Percentiles rank a stretch among this genome's conserved stretches.
Conservation (phyloP, 345 rosid species). For the Gossypium thurberi region DNA sequence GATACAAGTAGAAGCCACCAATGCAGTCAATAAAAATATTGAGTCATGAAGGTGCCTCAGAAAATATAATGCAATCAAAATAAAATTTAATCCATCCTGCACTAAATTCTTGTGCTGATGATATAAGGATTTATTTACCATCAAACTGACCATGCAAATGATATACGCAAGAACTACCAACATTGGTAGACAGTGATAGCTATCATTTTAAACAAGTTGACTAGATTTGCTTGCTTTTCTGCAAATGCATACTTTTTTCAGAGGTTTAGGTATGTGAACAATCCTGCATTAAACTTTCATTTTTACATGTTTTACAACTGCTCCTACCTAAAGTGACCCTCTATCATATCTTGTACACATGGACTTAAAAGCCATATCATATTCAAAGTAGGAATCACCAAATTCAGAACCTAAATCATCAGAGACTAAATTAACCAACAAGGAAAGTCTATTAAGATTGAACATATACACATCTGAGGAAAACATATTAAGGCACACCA, state of each 20-base stretch:
- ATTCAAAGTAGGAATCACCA: not conserved
- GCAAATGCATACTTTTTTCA: not conserved
- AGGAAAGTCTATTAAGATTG: not conserved
- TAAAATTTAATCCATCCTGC: not conserved
- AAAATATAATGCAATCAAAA: not conserved
- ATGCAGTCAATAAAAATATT: not conserved
- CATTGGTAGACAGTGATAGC: not conserved
- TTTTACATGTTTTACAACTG: not conserved
- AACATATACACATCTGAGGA: not conserved
- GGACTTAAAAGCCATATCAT: not conserved
- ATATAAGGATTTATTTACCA: not conserved
- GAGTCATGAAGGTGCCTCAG: not conserved
- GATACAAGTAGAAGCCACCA: not conserved
- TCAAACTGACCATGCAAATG: not conserved
- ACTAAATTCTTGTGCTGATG: not conserved
- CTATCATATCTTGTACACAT: not conserved
- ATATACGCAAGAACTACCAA: not conserved
- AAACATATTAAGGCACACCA: not conserved
- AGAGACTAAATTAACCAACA: not conserved
- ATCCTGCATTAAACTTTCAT: not conserved
- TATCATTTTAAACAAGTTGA: not conserved
- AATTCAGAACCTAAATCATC: not conserved
- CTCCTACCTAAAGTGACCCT: not conserved
- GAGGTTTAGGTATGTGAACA: not conserved
- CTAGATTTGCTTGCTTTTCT: not conserved